Evolutionary conservation across 768 basidiomycete genomes (phyloP).

Genomic region (Boletus rubescentipes): DNA sequence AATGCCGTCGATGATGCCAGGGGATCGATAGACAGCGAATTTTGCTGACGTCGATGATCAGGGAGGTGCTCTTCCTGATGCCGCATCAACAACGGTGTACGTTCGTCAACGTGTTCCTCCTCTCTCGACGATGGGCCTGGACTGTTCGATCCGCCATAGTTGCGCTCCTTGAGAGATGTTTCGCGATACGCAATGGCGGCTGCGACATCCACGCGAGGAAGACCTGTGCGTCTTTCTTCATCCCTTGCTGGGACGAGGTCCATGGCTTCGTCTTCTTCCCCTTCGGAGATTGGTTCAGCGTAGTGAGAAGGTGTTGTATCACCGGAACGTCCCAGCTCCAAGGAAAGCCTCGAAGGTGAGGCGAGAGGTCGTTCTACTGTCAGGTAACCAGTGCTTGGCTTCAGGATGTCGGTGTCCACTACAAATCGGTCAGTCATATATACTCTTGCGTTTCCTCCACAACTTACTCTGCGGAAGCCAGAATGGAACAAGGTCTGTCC

Average conservation of each 20-base stretch:
- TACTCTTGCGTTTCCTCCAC: background rate
- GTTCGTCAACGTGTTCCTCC: conserved; percentile 33
- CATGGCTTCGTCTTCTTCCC: conserved; percentile 84
- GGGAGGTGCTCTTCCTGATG: conserved; percentile 25
- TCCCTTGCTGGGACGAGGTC: conserved; percentile 69
- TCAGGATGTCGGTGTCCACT: conserved; percentile 96
- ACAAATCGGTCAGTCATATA: background rate
- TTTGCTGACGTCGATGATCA: conserved; percentile 18
- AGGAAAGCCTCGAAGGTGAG: conserved; percentile 45
- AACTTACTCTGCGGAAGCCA: conserved; percentile 92
- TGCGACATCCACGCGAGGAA: conserved; percentile 70
- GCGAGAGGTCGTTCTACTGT: conserved; percentile 72
- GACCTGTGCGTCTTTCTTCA: conserved; percentile 77
- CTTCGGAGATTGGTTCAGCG: conserved; percentile 91
- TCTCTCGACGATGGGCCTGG: conserved; percentile 14
- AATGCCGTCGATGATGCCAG: conserved; percentile 81
- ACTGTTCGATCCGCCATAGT: conserved; percentile 6
- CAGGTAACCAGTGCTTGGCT: conserved; percentile 81
- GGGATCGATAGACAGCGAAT: conserved; percentile 73
- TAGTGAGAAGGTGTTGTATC: conserved; percentile 52
- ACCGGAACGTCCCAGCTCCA: conserved; percentile 45
- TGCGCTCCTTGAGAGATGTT: conserved; percentile 62
- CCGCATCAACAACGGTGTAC: conserved; percentile 38
- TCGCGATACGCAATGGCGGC: conserved; percentile 89
- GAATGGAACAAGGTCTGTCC: conserved; percentile 96